Conservation (phyloP, 331 rosid genomes). For the Pyrus hybrid region DNA sequence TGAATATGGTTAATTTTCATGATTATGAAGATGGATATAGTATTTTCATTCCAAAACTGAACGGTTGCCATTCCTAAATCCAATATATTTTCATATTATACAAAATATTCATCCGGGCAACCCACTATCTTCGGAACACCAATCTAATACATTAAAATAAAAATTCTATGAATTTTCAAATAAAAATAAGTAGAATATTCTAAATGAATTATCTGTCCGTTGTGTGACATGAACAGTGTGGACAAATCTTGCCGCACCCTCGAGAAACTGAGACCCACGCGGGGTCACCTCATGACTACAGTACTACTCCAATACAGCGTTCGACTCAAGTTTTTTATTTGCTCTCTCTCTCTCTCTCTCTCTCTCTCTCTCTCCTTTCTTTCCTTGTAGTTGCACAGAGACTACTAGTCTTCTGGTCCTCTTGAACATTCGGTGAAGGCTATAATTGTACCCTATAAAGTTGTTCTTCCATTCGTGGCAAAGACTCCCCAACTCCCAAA, state of each 20-base stretch:
- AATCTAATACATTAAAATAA: too few species aligned
- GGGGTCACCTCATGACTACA: neutral
- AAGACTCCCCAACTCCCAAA: neutral
- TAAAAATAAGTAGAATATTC: too few species aligned
- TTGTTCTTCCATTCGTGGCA: too few species aligned
- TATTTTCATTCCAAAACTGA: fast-evolving
- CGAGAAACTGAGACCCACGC: neutral
- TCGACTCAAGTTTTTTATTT: neutral
- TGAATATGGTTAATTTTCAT: too few species aligned
- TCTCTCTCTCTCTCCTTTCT: too few species aligned
- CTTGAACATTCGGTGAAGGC: neutral
- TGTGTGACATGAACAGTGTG: neutral
- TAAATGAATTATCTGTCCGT: neutral
- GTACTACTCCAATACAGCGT: neutral
- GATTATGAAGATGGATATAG: fast-evolving
- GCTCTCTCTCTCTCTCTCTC: neutral
- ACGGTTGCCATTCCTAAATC: too few species aligned
- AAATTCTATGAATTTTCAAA: neutral
- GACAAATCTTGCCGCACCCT: neutral
- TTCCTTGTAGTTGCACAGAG: neutral
- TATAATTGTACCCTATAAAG: neutral
- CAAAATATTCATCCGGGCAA: neutral
- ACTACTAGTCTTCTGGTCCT: neutral
- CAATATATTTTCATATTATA: too few species aligned
- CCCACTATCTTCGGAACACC: neutral